Base-by-base conservation (phyloP, 2,329 filamentous ascomycete species). In the Diaporthe sp. region DNA sequence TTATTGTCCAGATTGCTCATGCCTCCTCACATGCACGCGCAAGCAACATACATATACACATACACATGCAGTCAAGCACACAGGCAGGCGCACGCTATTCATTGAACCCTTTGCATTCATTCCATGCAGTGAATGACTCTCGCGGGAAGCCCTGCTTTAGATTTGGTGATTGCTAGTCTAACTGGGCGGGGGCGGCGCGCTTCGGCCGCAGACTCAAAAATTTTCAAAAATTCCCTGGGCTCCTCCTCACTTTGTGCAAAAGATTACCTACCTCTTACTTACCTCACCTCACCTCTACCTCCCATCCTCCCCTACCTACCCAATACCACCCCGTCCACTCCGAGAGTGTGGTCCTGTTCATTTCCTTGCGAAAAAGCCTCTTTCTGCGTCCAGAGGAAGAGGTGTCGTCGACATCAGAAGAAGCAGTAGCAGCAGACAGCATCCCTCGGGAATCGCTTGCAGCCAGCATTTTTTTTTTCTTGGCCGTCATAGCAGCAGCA, bases 111-210 rank as follows among this genome's bases (percentile, higher is more conserved):
- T 12, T 37, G 49, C 34, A 22, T 42, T 47, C 65, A 70, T 70
- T 70, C 34, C 31, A 55, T 55, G 47, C 49, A 70, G 49, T 70
- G 65, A 70, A 70, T 70, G 65, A 70, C 65, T 70, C 65, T 70
- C 65, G 65, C 51, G 49, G 65, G 49, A 70, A 70, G 65, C 65
- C 65, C 65, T 70, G 65, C 65, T 70, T 70, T 70, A 55, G 65
- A 70, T 55, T 70, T 55, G 65, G 65, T 12, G 49, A 70, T 20
- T 70, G 65, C 49, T 70, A 70, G 65, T 68, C 65, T 53, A 68
- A 51, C 20, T 51, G 31, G 47, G 65, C 47, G 65, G 47, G 65
- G 65, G 34, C 34, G 34, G 34, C 22, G 58, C 58, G 65, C 65
- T 53, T 53, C 44, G 60, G 60, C 60, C 60, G 47, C 47, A 51